Conservation (phyloP, 2,329 filamentous ascomycete species). For the Verticillium isaacii region DNA sequence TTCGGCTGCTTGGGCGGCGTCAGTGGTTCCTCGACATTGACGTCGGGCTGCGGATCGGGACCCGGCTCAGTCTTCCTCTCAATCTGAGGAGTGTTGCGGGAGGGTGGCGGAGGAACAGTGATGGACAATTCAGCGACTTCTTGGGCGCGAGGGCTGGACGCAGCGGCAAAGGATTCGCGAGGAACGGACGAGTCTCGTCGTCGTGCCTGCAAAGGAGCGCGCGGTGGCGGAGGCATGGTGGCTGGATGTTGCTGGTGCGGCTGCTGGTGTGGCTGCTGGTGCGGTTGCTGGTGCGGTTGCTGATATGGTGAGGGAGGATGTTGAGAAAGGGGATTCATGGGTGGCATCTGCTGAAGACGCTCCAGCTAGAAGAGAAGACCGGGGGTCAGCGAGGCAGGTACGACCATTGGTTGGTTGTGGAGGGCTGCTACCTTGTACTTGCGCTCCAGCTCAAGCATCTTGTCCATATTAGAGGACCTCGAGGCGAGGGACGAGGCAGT, state of each 20-base stretch:
- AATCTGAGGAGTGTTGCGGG: background rate
- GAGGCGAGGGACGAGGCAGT: background rate
- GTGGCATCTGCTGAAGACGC: slow-evolving; percentile 8
- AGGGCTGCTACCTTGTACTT: slow-evolving; percentile 47
- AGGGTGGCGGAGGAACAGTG: slow-evolving; percentile 17
- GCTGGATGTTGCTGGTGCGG: slow-evolving; percentile 5
- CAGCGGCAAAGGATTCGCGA: background rate
- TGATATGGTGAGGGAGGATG: slow-evolving; percentile 10
- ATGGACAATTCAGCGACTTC: slow-evolving; percentile 25
- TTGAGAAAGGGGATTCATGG: slow-evolving; percentile 4
- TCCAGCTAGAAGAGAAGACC: slow-evolving; percentile 10
- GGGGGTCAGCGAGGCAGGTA: slow-evolving; percentile 3
- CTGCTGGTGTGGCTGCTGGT: slow-evolving; percentile 9
- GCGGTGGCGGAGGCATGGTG: slow-evolving; percentile 1
- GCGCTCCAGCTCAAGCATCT: slow-evolving; percentile 57
- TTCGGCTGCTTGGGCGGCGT: slow-evolving; percentile 18
- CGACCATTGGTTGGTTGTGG: background rate
- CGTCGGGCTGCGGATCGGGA: slow-evolving; percentile 9
- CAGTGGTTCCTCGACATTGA: slow-evolving; percentile 13
- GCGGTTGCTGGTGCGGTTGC: slow-evolving; percentile 8
- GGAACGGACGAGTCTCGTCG: background rate
- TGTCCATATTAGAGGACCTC: slow-evolving; percentile 43
- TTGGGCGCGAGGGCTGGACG: background rate
- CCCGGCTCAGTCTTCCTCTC: background rate
- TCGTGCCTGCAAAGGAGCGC: slow-evolving; percentile 9